Percentiles rank a stretch among this genome's conserved stretches.
Evolutionary conservation across 768 basidiomycete species (phyloP).

Genomic region (Hortiboletus campestris): DNA sequence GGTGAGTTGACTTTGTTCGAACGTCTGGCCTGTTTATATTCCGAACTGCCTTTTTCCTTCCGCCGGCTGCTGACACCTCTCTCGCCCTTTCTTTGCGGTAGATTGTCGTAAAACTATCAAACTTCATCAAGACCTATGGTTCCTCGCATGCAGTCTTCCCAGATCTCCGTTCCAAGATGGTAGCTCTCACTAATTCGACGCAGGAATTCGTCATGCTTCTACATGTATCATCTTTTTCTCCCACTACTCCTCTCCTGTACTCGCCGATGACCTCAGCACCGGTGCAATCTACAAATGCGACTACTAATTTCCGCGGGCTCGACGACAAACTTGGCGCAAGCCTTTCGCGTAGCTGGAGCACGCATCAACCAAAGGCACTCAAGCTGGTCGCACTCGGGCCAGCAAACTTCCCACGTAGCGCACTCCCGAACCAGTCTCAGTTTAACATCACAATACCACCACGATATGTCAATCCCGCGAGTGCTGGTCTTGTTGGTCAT

Average conservation of each 20-base stretch:
- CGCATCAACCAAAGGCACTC: constrained; percentile 44
- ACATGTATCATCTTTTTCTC: constrained; percentile 80
- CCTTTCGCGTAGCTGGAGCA: constrained; percentile 60
- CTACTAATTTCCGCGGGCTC: constrained; percentile 18
- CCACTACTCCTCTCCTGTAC: constrained; percentile 54
- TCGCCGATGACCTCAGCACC: constrained; percentile 51
- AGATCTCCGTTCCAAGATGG: constrained; percentile 65
- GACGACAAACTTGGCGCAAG: constrained; percentile 53
- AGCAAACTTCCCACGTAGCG: constrained; percentile 49
- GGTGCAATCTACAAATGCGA: constrained; percentile 11
- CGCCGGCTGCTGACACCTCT: constrained; percentile 6
- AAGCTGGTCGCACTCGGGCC: constrained; percentile 35
- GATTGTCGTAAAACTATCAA: constrained; percentile 77
- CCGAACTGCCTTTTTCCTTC: neutral
- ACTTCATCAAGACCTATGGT: constrained; percentile 64
- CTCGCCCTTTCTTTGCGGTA: constrained; percentile 28
- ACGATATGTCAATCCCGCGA: constrained; percentile 10
- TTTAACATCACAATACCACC: constrained; percentile 42
- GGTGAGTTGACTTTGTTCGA: constrained; percentile 39
- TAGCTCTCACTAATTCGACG: constrained; percentile 76
- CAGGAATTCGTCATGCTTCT: constrained; percentile 86
- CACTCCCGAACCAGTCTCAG: constrained; percentile 45
- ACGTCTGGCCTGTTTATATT: neutral
- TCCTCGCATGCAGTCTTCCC: constrained; percentile 55
- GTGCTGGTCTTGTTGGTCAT: constrained; percentile 8